Conservation (phyloP, 306 rosid genomes). For the Vachellia pachyceras region DNA sequence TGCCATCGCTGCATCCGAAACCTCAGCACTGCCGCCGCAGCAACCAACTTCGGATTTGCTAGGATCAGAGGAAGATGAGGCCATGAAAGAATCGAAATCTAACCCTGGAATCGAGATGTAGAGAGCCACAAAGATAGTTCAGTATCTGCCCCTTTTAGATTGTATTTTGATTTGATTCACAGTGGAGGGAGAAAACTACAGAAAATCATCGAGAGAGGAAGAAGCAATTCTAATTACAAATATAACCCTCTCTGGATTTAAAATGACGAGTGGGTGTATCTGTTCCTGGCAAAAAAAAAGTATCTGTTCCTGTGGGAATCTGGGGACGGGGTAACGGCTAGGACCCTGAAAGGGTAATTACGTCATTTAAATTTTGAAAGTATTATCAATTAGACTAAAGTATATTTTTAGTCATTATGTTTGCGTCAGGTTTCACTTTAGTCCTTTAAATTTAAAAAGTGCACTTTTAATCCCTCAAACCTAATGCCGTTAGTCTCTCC, state of each 20-base stretch:
- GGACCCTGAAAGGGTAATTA: constrained; percentile 48
- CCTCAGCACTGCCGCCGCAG: constrained; percentile 42
- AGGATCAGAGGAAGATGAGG: constrained; percentile 72
- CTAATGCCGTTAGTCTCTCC: too few relatives aligned
- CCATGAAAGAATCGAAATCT: constrained; percentile 58
- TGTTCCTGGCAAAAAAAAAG: too few relatives aligned
- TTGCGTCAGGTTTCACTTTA: too few relatives aligned
- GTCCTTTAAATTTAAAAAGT: too few relatives aligned
- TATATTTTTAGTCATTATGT: too few relatives aligned
- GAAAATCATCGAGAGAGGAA: constrained; percentile 1
- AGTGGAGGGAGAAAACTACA: constrained; percentile 38
- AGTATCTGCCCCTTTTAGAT: neutral
- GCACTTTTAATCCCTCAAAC: too few relatives aligned
- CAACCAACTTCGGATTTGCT: constrained; percentile 58
- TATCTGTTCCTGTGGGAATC: constrained; percentile 1
- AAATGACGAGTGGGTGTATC: constrained; percentile 41
- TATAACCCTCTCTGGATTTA: constrained; percentile 44
- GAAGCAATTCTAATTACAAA: constrained; percentile 39
- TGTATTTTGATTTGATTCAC: constrained; percentile 35
- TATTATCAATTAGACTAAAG: too few relatives aligned
- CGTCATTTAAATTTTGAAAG: constrained; percentile 57
- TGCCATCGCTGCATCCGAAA: constrained; percentile 55
- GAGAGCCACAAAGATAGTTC: constrained; percentile 11
- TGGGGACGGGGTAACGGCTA: constrained; percentile 80
- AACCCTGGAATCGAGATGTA: constrained; percentile 33